Evolutionary conservation across 2,329 filamentous ascomycete genomes (phyloP), one percentile per base, ranked within the genome.

Genomic region (Colletotrichum cereale): DNA sequence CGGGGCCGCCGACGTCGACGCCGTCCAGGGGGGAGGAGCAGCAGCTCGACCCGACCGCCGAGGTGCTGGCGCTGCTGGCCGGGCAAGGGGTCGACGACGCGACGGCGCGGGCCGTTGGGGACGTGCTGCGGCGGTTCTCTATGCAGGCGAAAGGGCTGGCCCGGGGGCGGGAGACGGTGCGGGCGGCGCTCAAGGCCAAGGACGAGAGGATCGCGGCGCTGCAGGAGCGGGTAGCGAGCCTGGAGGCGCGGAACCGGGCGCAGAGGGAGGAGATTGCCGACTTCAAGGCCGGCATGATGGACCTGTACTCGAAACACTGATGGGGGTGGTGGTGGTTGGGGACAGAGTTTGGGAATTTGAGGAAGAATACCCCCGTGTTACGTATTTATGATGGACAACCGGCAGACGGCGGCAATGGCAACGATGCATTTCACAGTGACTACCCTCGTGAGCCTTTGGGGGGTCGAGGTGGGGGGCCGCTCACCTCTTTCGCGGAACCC

Each of bases 91-190:
- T 90, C 21, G 80, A 82, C 29, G 76, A 79, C 1, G 70, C 76
- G 0, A 80, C 83, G 1, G 79, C 83, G 5, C 69, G 74, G 2
- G 79, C 77, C 29, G 78, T 92, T 2, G 78, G 79, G 0, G 71
- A 74, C 31, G 75, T 88, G 10, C 82, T 93, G 40, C 83, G 86
- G 44, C 86, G 82, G 55, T 86, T 93, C 74, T 87, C 88, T 21
- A 80, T 90, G 62, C 86, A 85, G 62, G 85, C 86, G 0, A 88
- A 87, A 75, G 93, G 92, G 0, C 84, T 93, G 26, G 84, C 85
- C 48, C 87, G 87, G 73, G 91, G 92, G 0, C 84, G 92, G 2
- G 92, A 96, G 71, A 87, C 91, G 8, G 86, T 88, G 4, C 83
- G 93, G n/a, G 79, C 87, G 11, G 87, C 86, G 5, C 77, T 93